phyloP scores from a whole-genome alignment of 75 land plant genomes.

The Selaginella tamariscina region DNA sequence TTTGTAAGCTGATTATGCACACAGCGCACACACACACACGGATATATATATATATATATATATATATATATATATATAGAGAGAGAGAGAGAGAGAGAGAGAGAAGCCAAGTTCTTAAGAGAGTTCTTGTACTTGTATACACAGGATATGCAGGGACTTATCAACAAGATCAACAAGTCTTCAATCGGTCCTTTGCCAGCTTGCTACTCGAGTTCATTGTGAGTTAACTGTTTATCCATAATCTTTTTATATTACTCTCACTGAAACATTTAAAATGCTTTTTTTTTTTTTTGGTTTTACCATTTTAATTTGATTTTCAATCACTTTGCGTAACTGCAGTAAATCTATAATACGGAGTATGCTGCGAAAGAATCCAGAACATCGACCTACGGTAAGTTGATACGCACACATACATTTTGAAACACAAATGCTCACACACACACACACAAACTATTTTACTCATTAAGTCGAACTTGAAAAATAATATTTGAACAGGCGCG shows the following conservation, averaged over 20 bases:
- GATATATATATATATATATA: not conserved
- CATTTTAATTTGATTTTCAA: constrained; percentile 10
- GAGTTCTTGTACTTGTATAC: not conserved
- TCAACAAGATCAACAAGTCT: constrained; percentile 76
- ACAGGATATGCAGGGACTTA: constrained; percentile 73
- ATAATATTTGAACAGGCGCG: constrained; percentile 44
- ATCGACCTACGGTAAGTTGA: constrained; percentile 74
- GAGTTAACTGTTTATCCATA: constrained; percentile 18
- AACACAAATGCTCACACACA: too few species aligned
- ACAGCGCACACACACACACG: not conserved
- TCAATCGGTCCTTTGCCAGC: constrained; percentile 63
- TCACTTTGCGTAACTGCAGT: constrained; percentile 31
- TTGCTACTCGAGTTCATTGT: constrained; percentile 59
- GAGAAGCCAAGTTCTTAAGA: not conserved
- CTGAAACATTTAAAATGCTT: not conserved
- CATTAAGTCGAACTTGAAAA: not conserved
- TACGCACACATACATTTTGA: too few species aligned
- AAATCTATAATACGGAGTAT: constrained; percentile 82
- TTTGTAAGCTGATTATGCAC: constrained; percentile 38
- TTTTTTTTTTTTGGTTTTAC: not conserved
- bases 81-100: not conserved
- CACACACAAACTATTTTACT: too few species aligned
- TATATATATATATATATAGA: not conserved
- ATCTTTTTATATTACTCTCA: too few species aligned
- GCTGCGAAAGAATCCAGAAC: constrained; percentile 95